Conservation (phyloP, 768 basidiomycete species). For the Tulasnella sp. region DNA sequence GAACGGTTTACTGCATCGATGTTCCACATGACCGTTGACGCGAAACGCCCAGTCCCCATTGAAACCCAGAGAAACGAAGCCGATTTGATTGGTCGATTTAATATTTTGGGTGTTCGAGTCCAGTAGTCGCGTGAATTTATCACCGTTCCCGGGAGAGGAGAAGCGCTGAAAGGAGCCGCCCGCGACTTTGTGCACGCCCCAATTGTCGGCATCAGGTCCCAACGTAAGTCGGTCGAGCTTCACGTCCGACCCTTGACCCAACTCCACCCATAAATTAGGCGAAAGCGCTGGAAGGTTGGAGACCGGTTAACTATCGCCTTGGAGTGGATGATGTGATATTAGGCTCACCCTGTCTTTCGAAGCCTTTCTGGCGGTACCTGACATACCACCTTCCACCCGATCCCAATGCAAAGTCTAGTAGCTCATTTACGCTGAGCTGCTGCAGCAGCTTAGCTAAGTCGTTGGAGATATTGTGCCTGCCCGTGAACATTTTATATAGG, state of each 20-base stretch:
- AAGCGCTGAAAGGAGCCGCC: background rate
- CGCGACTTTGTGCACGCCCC: background rate
- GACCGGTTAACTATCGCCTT: background rate
- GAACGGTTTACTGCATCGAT: background rate
- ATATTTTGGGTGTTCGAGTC: background rate
- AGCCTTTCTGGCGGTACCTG: background rate
- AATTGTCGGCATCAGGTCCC: background rate
- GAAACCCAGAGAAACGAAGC: background rate
- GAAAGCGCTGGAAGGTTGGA: conserved; percentile 13
- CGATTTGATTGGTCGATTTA: background rate
- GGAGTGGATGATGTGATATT: too few relatives aligned
- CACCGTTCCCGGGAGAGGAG: background rate
- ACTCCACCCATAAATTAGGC: background rate
- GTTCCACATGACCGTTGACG: background rate
- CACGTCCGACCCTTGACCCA: background rate
- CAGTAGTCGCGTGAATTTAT: background rate
- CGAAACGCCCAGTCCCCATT: background rate
- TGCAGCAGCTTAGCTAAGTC: background rate
- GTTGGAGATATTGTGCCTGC: conserved; percentile 17
- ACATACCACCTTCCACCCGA: background rate
- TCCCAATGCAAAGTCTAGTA: conserved; percentile 22
- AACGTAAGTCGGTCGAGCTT: conserved; percentile 13
- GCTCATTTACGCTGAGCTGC: background rate
- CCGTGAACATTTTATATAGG: background rate
- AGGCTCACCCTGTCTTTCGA: conserved; percentile 13